Evolutionary conservation across 2,329 filamentous ascomycete genomes (phyloP).

Genomic region (Botrytis paeoniae): DNA sequence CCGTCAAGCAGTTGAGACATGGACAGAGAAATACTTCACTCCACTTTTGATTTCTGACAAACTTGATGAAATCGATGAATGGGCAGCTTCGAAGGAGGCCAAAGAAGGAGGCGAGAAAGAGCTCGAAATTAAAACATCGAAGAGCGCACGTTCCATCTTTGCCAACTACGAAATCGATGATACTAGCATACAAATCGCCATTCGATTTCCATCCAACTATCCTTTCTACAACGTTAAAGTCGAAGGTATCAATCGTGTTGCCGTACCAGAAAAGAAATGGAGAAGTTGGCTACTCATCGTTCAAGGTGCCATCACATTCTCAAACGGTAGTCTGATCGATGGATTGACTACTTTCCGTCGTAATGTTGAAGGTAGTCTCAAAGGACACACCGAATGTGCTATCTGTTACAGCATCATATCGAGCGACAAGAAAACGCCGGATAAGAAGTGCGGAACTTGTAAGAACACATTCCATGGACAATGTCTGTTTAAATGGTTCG

Average conservation of each 20-base stretch:
- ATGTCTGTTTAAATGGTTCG: constrained; percentile 97
- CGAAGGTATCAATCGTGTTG: constrained; percentile 74
- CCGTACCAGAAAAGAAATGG: constrained; percentile 89
- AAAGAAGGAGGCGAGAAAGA: constrained; percentile 51
- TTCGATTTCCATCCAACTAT: constrained; percentile 76
- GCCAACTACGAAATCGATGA: constrained; percentile 89
- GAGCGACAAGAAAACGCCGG: constrained; percentile 81
- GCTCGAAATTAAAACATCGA: constrained; percentile 67
- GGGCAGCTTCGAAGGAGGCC: constrained; percentile 56
- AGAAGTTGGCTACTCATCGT: constrained; percentile 84
- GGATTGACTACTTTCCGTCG: constrained; percentile 80
- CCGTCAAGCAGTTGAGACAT: constrained; percentile 72
- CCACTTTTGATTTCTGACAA: constrained; percentile 63
- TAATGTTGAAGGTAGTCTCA: constrained; percentile 83
- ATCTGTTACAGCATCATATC: constrained; percentile 97
- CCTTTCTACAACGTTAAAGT: constrained; percentile 79
- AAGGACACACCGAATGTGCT: constrained; percentile 91
- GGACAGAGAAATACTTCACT: constrained; percentile 84
- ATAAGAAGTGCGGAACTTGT: constrained; percentile 88
- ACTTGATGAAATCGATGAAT: constrained; percentile 64
- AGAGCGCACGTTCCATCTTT: constrained; percentile 69
- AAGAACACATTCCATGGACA: constrained; percentile 88
- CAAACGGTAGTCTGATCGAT: constrained; percentile 83
- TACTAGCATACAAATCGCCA: constrained; percentile 74
- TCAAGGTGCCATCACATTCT: constrained; percentile 90